These are phyloP conservation scores for Pythium coloratum DNA, from an alignment of 352 stramenopile genomes.

Conservation along the genomic window DNA sequence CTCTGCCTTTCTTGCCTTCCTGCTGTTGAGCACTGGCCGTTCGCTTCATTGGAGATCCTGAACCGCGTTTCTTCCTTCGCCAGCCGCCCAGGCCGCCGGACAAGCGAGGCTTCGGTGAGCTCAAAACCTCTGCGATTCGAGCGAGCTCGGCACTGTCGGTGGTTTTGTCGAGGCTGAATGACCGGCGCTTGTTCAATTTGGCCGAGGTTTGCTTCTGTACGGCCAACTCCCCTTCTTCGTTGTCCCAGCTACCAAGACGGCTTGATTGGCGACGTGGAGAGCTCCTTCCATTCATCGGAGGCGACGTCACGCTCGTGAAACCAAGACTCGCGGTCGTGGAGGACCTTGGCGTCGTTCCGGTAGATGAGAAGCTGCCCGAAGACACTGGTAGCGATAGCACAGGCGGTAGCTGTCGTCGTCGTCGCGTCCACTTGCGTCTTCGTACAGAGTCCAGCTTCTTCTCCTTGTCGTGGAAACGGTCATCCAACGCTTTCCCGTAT, in stretches of 20 bases:
- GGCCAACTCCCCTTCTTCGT: constrained; percentile 19
- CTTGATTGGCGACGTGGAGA: constrained; percentile 18
- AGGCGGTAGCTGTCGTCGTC: constrained; percentile 52
- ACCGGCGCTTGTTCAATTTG: constrained; percentile 19
- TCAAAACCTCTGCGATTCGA: background rate
- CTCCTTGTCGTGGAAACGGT: constrained; percentile 73
- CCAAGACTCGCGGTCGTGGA: background rate
- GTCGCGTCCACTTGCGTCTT: constrained; percentile 62
- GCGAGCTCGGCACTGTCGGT: constrained; percentile 1
- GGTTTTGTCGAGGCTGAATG: constrained; percentile 24
- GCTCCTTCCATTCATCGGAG: background rate
- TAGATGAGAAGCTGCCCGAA: background rate
- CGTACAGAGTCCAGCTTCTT: constrained; percentile 76
- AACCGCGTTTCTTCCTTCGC: constrained; percentile 17
- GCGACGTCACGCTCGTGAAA: background rate
- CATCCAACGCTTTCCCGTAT: constrained; percentile 72
- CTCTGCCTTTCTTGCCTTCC: background rate
- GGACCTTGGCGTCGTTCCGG: background rate
- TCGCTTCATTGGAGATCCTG: constrained; percentile 2
- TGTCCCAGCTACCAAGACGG: constrained; percentile 22
- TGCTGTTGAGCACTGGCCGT: background rate
- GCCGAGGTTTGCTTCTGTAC: constrained; percentile 10
- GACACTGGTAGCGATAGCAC: constrained; percentile 34
- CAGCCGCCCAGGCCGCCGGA: constrained; percentile 14
- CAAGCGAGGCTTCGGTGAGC: constrained; percentile 5